Evolutionary conservation across 768 basidiomycete genomes (phyloP).

Genomic region (Obba rivulosa): DNA sequence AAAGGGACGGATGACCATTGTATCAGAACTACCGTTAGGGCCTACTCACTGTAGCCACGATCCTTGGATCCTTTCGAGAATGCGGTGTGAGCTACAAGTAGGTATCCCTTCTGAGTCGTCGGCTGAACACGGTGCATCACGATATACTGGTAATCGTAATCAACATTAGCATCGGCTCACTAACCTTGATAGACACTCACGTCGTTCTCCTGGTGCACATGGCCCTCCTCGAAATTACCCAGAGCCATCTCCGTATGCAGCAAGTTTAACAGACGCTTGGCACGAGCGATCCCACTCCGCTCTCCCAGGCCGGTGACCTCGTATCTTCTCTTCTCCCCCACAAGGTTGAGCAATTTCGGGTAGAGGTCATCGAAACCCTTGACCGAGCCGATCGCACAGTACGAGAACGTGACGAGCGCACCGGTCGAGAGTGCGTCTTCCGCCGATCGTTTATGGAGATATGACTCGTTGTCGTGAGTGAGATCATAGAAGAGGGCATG

Average conservation of each 20-base stretch:
- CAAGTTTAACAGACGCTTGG: conserved; percentile 70
- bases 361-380: conserved; percentile 98
- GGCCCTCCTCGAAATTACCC: conserved; percentile 84
- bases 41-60: conserved; percentile 72
- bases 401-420: conserved; percentile 87
- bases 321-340: conserved; percentile 77
- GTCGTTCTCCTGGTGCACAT: conserved; percentile 95
- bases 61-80: conserved; percentile 80
- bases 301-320: conserved; percentile 52
- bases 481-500: conserved; percentile 94
- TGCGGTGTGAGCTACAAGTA: conserved; percentile 89
- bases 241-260: conserved; percentile 90
- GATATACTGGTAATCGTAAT: conserved; percentile 63
- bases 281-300: conserved; percentile 31
- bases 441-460: conserved; percentile 82
- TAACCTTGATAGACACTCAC: conserved; percentile 42
- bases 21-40: background rate
- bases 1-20: background rate
- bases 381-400: conserved; percentile 85
- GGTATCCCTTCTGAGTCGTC: conserved; percentile 81
- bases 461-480: conserved; percentile 97
- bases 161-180: conserved; percentile 3
- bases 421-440: conserved; percentile 95
- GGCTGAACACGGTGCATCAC: conserved; percentile 91
- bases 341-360: conserved; percentile 88